A percentile compares a stretch with the other conserved stretches of the same genome.
Conservation (phyloP, 495 filamentous ascomycete genomes). For the Xylaria palmicola region DNA sequence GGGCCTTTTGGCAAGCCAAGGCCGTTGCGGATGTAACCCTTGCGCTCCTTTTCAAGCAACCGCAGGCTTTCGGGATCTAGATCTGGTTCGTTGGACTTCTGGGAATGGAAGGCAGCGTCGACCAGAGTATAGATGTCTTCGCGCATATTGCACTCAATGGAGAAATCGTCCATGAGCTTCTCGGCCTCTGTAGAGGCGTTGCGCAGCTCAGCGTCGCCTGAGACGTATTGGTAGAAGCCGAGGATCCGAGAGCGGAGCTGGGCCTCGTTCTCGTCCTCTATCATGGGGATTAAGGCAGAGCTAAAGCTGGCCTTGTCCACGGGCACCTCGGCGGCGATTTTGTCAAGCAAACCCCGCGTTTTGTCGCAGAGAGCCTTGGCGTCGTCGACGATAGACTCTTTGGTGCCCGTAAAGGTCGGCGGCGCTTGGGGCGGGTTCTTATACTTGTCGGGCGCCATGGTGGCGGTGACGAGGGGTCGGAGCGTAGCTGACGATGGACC, state of each 20-base stretch:
- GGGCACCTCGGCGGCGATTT: constrained; percentile 65
- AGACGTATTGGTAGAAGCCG: constrained; percentile 80
- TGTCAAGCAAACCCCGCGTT: constrained; percentile 70
- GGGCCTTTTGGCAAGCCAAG: constrained; percentile 52
- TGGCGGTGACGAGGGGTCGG: constrained; percentile 25
- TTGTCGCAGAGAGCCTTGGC: constrained; percentile 70
- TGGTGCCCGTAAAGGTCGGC: constrained; percentile 81
- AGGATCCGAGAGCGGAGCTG: constrained; percentile 61
- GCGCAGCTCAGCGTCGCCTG: constrained; percentile 64
- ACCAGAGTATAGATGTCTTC: constrained; percentile 61
- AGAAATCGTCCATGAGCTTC: constrained; percentile 59
- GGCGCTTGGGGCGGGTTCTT: constrained; percentile 79
- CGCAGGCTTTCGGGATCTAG: constrained; percentile 50
- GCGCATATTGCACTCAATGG: constrained; percentile 60
- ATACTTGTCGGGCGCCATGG: constrained; percentile 47
- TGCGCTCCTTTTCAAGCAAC: constrained; percentile 58
- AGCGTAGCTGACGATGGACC: constrained; percentile 3
- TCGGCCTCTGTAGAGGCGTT: constrained; percentile 61
- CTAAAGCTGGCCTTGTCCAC: constrained; percentile 64
- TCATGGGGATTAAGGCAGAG: constrained; percentile 62
- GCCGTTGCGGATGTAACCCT: constrained; percentile 57
- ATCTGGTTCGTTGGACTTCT: constrained; percentile 41
- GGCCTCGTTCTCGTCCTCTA: constrained; percentile 64
- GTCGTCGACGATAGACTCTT: constrained; percentile 70
- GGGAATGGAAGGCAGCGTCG: constrained; percentile 50